A percentile compares a stretch with the other conserved stretches of the same genome.
phyloP scores from a whole-genome alignment of 345 rosid species.

The Orychophragmus violaceus region DNA sequence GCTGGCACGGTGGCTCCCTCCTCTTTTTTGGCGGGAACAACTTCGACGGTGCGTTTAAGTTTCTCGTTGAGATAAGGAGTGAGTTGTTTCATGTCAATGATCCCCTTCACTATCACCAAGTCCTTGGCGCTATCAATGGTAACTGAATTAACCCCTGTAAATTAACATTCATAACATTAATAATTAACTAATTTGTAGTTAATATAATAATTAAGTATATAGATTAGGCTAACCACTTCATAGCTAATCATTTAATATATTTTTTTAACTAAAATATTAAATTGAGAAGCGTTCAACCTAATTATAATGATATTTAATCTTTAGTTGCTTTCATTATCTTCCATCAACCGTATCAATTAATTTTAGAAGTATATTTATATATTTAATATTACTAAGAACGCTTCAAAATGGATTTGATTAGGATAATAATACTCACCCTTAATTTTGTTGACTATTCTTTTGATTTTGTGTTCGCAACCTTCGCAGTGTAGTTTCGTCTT shows the following conservation, averaged over 20 bases:
- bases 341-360: constrained; percentile 8
- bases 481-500: constrained; percentile 66
- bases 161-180: neutral
- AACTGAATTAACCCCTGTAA: constrained; percentile 62
- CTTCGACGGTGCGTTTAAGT: constrained; percentile 59
- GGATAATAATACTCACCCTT: constrained; percentile 36
- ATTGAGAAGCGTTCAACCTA: constrained; percentile 16
- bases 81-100: constrained; percentile 51
- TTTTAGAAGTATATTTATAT: too few relatives aligned
- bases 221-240: constrained; percentile 22
- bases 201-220: neutral
- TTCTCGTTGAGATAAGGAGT: constrained; percentile 48
- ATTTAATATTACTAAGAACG: constrained; percentile 4
- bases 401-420: neutral
- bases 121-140: constrained; percentile 54
- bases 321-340: constrained; percentile 21
- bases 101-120: constrained; percentile 68
- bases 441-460: constrained; percentile 38
- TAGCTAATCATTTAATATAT: constrained; percentile 8
- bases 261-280: constrained; percentile 5
- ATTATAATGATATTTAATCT: neutral
- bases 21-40: constrained; percentile 45
- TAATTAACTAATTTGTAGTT: neutral
- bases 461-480: constrained; percentile 58
- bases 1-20: constrained; percentile 12